Conservation (phyloP, 352 stramenopile species). For the Thalassiosira exigua region DNA sequence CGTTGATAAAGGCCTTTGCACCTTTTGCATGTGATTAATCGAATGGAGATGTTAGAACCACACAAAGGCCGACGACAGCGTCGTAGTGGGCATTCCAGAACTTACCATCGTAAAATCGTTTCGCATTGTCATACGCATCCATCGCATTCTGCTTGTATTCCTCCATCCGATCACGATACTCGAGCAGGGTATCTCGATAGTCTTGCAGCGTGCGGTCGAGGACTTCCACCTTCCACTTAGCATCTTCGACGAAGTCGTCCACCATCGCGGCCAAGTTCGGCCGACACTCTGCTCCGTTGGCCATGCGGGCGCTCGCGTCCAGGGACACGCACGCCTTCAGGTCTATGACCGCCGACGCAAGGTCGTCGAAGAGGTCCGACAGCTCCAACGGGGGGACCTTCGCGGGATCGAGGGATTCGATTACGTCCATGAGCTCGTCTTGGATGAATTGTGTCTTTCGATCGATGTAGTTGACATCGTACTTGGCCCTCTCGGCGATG, state of each 20-base stretch:
- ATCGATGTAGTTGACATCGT: constrained; percentile 55
- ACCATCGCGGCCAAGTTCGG: constrained; percentile 46
- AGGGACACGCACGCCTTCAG: constrained; percentile 50
- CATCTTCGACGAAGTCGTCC: constrained; percentile 45
- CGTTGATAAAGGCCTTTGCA: constrained; percentile 26
- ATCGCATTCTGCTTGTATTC: constrained; percentile 31
- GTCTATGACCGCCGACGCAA: constrained; percentile 32
- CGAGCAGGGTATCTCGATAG: constrained; percentile 35
- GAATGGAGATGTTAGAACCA: too few relatives aligned
- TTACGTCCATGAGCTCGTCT: constrained; percentile 36
- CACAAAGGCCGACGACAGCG: too few relatives aligned
- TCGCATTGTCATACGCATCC: constrained; percentile 39
- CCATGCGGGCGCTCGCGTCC: constrained; percentile 40
- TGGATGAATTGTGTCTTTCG: constrained; percentile 48
- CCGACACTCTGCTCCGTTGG: constrained; percentile 41
- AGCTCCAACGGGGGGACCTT: constrained; percentile 39
- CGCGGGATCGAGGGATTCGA: constrained; percentile 24
- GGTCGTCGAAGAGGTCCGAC: constrained; percentile 38
- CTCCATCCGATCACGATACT: constrained; percentile 35
- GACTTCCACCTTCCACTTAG: constrained; percentile 45
- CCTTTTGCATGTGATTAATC: too few relatives aligned
- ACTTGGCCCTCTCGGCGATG: constrained; percentile 37
- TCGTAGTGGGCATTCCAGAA: too few relatives aligned
- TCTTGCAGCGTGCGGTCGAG: constrained; percentile 33
- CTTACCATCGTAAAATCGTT: constrained; percentile 55